These are phyloP conservation scores for Moelleriella libera DNA, from an alignment of 2,329 filamentous ascomycete species.

Conservation along the genomic window DNA sequence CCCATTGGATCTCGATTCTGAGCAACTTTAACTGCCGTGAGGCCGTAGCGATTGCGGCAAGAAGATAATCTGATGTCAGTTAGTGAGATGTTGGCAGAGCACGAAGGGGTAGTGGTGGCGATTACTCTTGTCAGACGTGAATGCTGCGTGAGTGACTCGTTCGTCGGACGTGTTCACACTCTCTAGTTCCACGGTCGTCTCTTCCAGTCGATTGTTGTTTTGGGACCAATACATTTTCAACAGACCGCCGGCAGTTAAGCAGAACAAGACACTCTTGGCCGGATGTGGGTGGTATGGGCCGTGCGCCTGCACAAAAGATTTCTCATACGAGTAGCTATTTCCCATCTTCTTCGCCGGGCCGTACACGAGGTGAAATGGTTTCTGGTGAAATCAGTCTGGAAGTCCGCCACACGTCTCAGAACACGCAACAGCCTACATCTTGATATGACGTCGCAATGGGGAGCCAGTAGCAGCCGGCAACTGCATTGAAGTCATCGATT, in stretches of 20 bases:
- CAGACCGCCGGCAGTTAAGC: conserved; percentile 59
- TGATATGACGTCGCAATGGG: conserved; percentile 35
- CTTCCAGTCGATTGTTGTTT: conserved; percentile 55
- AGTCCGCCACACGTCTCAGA: neutral
- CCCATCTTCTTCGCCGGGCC: conserved; percentile 51
- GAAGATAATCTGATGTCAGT: conserved; percentile 31
- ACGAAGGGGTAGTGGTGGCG: neutral
- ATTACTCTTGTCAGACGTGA: conserved; percentile 61
- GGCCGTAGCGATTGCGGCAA: conserved; percentile 54
- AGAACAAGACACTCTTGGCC: conserved; percentile 60
- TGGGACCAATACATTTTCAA: conserved; percentile 69
- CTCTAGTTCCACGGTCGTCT: conserved; percentile 61
- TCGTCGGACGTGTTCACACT: conserved; percentile 58
- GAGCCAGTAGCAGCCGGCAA: conserved; percentile 83
- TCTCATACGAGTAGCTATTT: conserved; percentile 55
- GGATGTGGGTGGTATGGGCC: conserved; percentile 62
- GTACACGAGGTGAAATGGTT: conserved; percentile 31
- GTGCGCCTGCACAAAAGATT: conserved; percentile 47
- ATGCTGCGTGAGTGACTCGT: conserved; percentile 64
- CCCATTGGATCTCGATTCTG: conserved; percentile 64
- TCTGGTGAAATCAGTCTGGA: conserved; percentile 12
- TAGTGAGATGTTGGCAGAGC: conserved; percentile 1
- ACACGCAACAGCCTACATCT: conserved; percentile 13
- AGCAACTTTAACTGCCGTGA: conserved; percentile 63
- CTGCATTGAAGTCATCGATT: conserved; percentile 58